A percentile compares a stretch with the other conserved stretches of the same genome.
These are phyloP conservation scores for Secale cereale DNA, from an alignment of 176 grass and related monocot genomes.

Conservation along the genomic window DNA sequence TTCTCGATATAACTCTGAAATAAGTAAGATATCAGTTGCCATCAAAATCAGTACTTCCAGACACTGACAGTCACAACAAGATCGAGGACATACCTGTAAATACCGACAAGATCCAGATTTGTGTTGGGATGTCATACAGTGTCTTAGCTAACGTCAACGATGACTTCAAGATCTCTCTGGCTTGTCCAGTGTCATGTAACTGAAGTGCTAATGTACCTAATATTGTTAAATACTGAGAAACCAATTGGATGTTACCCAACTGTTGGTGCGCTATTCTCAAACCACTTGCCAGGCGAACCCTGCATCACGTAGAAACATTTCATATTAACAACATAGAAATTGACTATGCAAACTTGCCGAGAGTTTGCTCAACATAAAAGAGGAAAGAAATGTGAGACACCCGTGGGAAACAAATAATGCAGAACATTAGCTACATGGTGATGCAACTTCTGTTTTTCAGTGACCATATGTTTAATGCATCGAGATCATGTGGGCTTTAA, in stretches of 20 bases:
- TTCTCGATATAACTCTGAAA: conserved; percentile 82
- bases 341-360: not conserved
- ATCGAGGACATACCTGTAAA: conserved; percentile 60
- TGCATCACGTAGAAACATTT: conserved; percentile 41
- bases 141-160: conserved; percentile 91
- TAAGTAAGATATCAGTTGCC: conserved; percentile 30
- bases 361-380: not conserved
- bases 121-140: conserved; percentile 93
- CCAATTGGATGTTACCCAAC: conserved; percentile 94
- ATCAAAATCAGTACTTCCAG: not conserved
- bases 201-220: conserved; percentile 92
- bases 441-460: not conserved
- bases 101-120: conserved; percentile 97
- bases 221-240: conserved; percentile 97
- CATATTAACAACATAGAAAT: conserved; percentile 8
- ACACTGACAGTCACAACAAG: conserved; percentile 7
- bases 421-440: conserved; percentile 3
- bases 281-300: conserved; percentile 88
- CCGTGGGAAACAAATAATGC: conserved; percentile 2
- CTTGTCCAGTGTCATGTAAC: conserved; percentile 79
- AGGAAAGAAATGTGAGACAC: not conserved
- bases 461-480: not conserved
- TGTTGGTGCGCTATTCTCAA: conserved; percentile 97
- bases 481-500: not conserved
- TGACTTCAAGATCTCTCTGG: conserved; percentile 96